Percentiles rank a stretch among this genome's conserved stretches.
These are phyloP conservation scores for Penicillium mononematosum DNA, from an alignment of 495 filamentous ascomycete genomes.

Conservation along the genomic window DNA sequence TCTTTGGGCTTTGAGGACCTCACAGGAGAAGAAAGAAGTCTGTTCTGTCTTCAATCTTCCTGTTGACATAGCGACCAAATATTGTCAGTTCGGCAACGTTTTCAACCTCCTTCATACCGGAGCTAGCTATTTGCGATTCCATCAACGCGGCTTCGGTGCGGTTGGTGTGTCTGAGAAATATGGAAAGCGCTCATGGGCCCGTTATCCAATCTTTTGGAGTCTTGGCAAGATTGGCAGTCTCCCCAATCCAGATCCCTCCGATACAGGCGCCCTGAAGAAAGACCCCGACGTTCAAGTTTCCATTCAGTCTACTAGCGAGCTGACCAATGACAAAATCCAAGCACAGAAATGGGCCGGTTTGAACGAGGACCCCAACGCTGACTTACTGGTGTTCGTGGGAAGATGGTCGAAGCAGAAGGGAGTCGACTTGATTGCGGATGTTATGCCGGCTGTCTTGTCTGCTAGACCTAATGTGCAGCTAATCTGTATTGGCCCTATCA, in stretches of 20 bases:
- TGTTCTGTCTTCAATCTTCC: conserved; percentile 65
- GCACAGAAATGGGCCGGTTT: conserved; percentile 69
- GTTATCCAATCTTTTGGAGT: conserved; percentile 79
- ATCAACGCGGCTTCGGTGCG: conserved; percentile 73
- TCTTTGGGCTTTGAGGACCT: conserved; percentile 71
- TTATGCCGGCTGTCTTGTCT: conserved; percentile 62
- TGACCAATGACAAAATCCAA: conserved; percentile 46
- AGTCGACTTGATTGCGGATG: conserved; percentile 67
- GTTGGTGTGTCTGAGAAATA: conserved; percentile 78
- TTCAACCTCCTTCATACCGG: conserved; percentile 71
- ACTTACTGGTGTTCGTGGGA: conserved; percentile 70
- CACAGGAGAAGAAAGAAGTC: conserved; percentile 63
- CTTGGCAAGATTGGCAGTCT: conserved; percentile 67
- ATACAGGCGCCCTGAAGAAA: conserved; percentile 52
- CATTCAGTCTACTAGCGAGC: conserved; percentile 47
- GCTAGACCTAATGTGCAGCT: conserved; percentile 60
- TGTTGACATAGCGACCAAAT: conserved; percentile 47
- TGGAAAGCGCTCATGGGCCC: conserved; percentile 68
- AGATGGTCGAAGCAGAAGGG: conserved; percentile 73
- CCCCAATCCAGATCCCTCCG: conserved; percentile 74
- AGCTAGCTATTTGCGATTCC: conserved; percentile 68
- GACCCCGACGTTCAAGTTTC: conserved; percentile 33
- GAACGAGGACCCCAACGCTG: conserved; percentile 56
- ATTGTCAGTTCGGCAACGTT: conserved; percentile 68
- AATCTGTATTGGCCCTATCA: conserved; percentile 63